Evolutionary conservation across 1,139 yeast species (phyloP), one percentile per base, ranked within the genome.

Genomic region (Suhomyces panamericanus): DNA sequence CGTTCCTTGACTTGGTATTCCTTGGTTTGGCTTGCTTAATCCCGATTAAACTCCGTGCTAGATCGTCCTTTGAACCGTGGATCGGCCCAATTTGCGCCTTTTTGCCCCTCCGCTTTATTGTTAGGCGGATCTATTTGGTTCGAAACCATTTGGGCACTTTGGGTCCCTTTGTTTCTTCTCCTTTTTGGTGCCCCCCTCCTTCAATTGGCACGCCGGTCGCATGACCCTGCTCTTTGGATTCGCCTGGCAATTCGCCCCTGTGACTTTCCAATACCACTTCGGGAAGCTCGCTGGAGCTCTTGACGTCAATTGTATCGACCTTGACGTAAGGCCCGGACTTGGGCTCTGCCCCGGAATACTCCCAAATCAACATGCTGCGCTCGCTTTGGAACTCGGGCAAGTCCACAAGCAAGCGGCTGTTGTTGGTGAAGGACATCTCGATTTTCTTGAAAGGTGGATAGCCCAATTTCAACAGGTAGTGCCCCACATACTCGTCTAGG

Each of bases 361-460:
- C 75, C 74, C 76, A 73, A 14, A 73, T 66, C 32, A 74, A 57
- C 10, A 67, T 51, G 3, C 69, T 58, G 47, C 65, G 60, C 46
- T 68, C 71, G 39, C 48, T 54, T 41, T 59, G 61, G 40, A 73
- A 71, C 10, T 67, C 68, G 1, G 64, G 63, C 31, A 75, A 56
- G 30, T 67, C 68, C 41, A 56, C 60, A 26, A 77, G 68, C 14
- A 56, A 48, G 20, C 62, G 53, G 42, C 64, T 63, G 48, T 73
- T 74, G 10, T 51, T 49, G 12, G 58, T 63, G 49, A 70, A 71
- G 3, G 65, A 60, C 35, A 63, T 47, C 7, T 56, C 59, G 16
- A 79, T 50, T 10, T 54, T 58, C 4, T 58, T 54, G 48, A 75
- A 74, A 5, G 87, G 86, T 32, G 78, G 79, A 46, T 59, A 63